Percentiles rank a stretch among this genome's conserved stretches.
Conservation (phyloP, 2,329 filamentous ascomycete species). For the Ilyonectria mors-panacis region DNA sequence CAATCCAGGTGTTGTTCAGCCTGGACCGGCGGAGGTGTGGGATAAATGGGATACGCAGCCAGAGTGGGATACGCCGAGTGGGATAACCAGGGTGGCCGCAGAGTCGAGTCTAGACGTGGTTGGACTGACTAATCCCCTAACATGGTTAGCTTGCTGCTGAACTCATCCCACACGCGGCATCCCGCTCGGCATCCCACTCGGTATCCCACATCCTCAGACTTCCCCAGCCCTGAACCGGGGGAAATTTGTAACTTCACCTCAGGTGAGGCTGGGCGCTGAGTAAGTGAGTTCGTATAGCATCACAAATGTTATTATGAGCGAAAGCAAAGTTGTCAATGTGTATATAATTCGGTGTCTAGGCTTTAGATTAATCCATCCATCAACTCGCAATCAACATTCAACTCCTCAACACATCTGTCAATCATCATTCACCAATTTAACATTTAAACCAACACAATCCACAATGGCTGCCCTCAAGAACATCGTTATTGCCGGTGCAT, state of each 20-base stretch:
- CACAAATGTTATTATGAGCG: not conserved
- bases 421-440: constrained; percentile 1
- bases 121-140: constrained; percentile 24
- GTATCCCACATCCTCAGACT: not conserved
- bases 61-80: constrained; percentile 32
- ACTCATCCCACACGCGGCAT: constrained; percentile 22
- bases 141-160: constrained; percentile 10
- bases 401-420: not conserved
- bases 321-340: not conserved
- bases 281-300: not conserved
- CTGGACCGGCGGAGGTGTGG: constrained; percentile 25
- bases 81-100: constrained; percentile 31
- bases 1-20: constrained; percentile 31
- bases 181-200: constrained; percentile 37
- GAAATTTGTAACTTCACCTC: constrained; percentile 15
- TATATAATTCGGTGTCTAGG: constrained; percentile 17
- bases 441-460: constrained; percentile 2
- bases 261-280: not conserved
- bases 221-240: not conserved
- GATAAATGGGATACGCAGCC: constrained; percentile 40
- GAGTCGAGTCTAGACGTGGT: not conserved
- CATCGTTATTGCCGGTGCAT: constrained; percentile 56
- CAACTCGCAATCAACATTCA: constrained; percentile 5
- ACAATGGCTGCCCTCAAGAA: constrained; percentile 54
- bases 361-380: not conserved